Conservation (phyloP, 257 asterid genomes). For the Linderniella brevidens region DNA sequence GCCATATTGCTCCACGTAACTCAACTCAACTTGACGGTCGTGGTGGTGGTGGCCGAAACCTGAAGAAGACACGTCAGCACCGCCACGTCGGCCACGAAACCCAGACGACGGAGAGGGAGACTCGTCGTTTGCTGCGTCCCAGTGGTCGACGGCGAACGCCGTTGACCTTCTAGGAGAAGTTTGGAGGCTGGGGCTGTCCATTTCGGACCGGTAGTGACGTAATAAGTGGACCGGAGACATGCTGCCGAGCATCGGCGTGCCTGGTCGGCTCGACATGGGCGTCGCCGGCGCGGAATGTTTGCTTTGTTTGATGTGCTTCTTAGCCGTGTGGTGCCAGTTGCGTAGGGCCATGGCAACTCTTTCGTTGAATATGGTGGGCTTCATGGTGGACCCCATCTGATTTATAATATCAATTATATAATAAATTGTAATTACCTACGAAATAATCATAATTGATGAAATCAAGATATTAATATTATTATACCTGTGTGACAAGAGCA, state of each 20-base stretch:
- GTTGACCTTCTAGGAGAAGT: conserved; percentile 23
- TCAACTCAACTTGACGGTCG: neutral
- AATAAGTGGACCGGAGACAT: conserved; percentile 60
- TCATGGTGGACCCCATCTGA: conserved; percentile 96
- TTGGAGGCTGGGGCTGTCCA: conserved; percentile 15
- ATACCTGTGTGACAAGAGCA: conserved; percentile 96
- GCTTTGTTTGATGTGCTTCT: conserved; percentile 55
- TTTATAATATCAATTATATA: neutral
- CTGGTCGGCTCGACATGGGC: conserved; percentile 39
- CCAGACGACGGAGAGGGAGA: conserved; percentile 25
- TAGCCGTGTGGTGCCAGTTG: conserved; percentile 85
- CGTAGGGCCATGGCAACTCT: conserved; percentile 55
- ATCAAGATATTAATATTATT: neutral
- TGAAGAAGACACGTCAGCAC: conserved; percentile 4
- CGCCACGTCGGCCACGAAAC: conserved; percentile 7
- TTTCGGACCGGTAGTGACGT: too few species aligned
- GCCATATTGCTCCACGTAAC: too few species aligned
- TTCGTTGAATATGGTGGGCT: conserved; percentile 73
- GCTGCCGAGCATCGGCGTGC: conserved; percentile 38
- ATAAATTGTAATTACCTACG: neutral
- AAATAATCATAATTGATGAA: neutral
- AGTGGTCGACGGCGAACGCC: conserved; percentile 15
- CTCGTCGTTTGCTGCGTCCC: conserved; percentile 21
- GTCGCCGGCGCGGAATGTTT: conserved; percentile 27
- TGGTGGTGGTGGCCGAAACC: conserved; percentile 8